These are phyloP conservation scores for Monosporascus sp. DNA, from an alignment of 2,329 filamentous ascomycete genomes.

Conservation along the genomic window DNA sequence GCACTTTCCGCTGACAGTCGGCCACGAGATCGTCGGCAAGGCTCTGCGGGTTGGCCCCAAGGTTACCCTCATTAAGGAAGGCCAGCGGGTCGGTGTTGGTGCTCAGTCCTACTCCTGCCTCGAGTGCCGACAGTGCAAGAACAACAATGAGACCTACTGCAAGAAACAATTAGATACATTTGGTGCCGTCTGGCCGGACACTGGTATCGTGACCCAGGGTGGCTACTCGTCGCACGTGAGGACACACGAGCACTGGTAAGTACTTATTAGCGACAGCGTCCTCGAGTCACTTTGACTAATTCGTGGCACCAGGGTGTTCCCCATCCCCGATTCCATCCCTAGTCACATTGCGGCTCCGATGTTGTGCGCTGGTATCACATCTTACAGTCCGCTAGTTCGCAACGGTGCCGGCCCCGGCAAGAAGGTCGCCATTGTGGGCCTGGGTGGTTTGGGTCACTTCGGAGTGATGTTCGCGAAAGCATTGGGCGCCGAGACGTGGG, in stretches of 20 bases:
- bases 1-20: constrained; percentile 42
- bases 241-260: constrained; percentile 67
- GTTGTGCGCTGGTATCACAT: constrained; percentile 80
- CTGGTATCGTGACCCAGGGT: constrained; percentile 57
- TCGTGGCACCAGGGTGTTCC: constrained; percentile 46
- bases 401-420: constrained; percentile 72
- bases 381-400: constrained; percentile 70
- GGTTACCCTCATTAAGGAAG: constrained; percentile 55
- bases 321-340: constrained; percentile 68
- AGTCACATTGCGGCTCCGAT: constrained; percentile 65
- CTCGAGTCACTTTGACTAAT: constrained; percentile 1
- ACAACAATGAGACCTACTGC: constrained; percentile 65
- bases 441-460: constrained; percentile 69
- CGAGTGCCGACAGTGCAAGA: constrained; percentile 59
- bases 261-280: not conserved
- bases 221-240: constrained; percentile 61
- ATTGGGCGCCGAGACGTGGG: constrained; percentile 56
- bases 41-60: constrained; percentile 62
- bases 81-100: constrained; percentile 63
- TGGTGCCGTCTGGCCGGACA: constrained; percentile 48
- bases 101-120: constrained; percentile 62
- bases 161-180: constrained; percentile 56
- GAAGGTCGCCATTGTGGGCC: constrained; percentile 70
- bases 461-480: constrained; percentile 66
- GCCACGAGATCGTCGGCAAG: constrained; percentile 67